Evolutionary conservation across 306 rosid species (phyloP), one percentile per base, ranked within the genome.

Genomic region (Begonia peltatifolia): DNA sequence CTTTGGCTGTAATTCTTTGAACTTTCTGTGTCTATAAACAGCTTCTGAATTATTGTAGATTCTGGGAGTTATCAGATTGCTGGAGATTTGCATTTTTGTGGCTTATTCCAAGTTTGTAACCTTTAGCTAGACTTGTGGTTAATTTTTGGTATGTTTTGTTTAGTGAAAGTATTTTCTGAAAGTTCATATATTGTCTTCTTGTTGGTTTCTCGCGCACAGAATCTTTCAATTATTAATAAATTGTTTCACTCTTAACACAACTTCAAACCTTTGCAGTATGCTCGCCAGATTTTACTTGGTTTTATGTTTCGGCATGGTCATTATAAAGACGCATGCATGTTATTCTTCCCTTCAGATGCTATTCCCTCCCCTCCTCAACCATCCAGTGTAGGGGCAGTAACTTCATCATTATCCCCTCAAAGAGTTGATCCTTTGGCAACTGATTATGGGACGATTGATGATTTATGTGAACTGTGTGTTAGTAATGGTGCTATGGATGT

Each of bases 261-360:
- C 46, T 55, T 71, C 55, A 10, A 54, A 71, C 59, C 51, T 64
- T 75, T 82, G 81, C 84, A 89, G 97, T 82, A 80, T 59, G 94
- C 87, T 57, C 87, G 90, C n/a, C 95, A 80, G 63, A 72, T 85
- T 63, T 80, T 89, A 84, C 90, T 89, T 58, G 75, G 80, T 54
- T 89, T 89, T 75, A 80, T 89, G 93, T 85, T 89, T 69, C 79
- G 72, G 75, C 94, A 89, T 63, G 97, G 85, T 42, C 95, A 82
- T 59, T 85, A 78, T 68, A 79, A 58, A 58, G 97, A 82, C 44
- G 97, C 90, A 62, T 89, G 97, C 82, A 43, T 63, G 68, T 68
- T 89, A 78, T 89, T 82, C 76, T 89, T 89, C 58, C 87, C 90
- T 68, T 71, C 70, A 70, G 80, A 80, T 74, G 75, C 68, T 58